A percentile compares a stretch with the other conserved stretches of the same genome.
These are phyloP conservation scores for Sicyos baderoa DNA, from an alignment of 306 rosid genomes.

Conservation along the genomic window DNA sequence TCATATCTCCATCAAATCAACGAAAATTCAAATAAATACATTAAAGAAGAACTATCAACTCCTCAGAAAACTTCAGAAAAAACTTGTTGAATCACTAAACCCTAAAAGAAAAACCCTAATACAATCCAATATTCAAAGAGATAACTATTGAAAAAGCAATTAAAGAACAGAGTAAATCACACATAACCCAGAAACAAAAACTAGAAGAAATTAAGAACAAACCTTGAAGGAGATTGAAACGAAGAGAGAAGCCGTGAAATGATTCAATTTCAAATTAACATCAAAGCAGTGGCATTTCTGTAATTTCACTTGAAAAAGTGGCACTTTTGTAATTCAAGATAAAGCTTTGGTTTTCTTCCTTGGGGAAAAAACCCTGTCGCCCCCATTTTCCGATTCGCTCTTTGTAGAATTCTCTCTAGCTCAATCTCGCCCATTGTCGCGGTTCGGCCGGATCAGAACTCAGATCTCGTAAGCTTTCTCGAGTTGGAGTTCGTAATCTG, in stretches of 20 bases:
- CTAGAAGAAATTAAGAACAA: not conserved
- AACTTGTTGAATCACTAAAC: too few species aligned
- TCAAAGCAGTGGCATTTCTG: not conserved
- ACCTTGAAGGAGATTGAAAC: not conserved
- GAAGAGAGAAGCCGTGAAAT: not conserved
- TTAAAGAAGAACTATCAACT: too few species aligned
- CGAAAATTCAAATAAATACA: too few species aligned
- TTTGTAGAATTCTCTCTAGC: not conserved
- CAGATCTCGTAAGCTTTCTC: too few species aligned
- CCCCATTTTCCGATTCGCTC: not conserved
- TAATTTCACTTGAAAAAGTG: not conserved
- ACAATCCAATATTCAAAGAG: not conserved
- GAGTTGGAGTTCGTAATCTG: too few species aligned
- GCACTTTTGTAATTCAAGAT: not conserved
- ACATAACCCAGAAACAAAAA: not conserved
- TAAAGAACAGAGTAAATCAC: not conserved
- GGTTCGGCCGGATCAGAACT: not conserved
- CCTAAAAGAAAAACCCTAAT: too few species aligned
- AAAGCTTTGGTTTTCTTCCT: too few species aligned
- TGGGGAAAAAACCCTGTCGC: too few species aligned
- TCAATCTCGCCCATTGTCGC: not conserved
- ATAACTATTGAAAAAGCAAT: not conserved
- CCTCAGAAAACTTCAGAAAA: too few species aligned
- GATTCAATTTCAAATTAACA: not conserved
- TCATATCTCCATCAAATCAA: too few species aligned